Percentiles rank a stretch among this genome's conserved stretches.
These are phyloP conservation scores for Yarrowia sp. DNA, from an alignment of 805 yeast species.

Conservation along the genomic window DNA sequence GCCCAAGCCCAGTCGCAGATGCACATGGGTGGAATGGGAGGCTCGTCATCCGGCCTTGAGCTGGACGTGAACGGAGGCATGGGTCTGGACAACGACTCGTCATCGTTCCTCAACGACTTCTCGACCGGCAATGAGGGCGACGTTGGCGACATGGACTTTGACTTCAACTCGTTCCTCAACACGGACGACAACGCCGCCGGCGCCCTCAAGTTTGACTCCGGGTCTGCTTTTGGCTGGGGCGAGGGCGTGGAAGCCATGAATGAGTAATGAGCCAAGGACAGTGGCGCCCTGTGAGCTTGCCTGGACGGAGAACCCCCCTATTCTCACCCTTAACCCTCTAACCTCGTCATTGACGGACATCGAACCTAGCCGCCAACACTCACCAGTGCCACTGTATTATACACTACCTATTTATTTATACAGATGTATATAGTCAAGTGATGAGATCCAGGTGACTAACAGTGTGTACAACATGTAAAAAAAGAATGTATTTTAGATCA, in stretches of 20 bases:
- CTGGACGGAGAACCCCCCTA: not conserved
- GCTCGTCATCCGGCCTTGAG: constrained; percentile 28
- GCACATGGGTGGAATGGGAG: constrained; percentile 36
- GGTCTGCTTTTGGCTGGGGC: constrained; percentile 41
- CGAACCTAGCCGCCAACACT: constrained; percentile 37
- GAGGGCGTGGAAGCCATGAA: constrained; percentile 42
- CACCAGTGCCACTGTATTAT: constrained; percentile 38
- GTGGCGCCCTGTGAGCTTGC: constrained; percentile 24
- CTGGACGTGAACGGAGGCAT: constrained; percentile 40
- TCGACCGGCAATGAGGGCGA: constrained; percentile 48
- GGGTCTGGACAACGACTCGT: constrained; percentile 51
- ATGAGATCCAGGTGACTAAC: constrained; percentile 35
- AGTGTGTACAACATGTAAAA: constrained; percentile 26
- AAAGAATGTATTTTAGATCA: constrained; percentile 24
- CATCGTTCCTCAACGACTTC: constrained; percentile 49
- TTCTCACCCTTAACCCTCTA: no score
- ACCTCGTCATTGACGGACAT: constrained; percentile 38
- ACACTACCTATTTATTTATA: constrained; percentile 39
- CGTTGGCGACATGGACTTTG: constrained; percentile 51
- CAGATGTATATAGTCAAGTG: constrained; percentile 39
- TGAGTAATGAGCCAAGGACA: constrained; percentile 20
- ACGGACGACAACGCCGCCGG: constrained; percentile 50
- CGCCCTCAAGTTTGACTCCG: constrained; percentile 40
- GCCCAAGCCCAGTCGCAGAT: constrained; percentile 35
- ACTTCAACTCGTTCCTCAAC: constrained; percentile 55